These are phyloP conservation scores for Mikania micrantha DNA, from an alignment of 129 eudicot genomes.

Conservation along the genomic window DNA sequence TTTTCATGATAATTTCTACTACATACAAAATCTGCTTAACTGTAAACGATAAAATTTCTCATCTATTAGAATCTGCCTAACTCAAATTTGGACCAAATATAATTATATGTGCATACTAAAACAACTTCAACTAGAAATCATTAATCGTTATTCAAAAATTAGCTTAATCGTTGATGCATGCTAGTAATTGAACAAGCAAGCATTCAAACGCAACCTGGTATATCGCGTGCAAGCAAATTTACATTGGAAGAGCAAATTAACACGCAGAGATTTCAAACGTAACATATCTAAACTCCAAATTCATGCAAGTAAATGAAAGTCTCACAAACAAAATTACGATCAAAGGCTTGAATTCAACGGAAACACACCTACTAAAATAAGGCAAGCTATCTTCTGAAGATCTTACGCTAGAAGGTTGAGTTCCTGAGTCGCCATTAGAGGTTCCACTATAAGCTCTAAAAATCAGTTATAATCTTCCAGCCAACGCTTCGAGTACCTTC, in stretches of 20 bases:
- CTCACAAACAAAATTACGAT: neutral
- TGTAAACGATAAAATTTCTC: neutral
- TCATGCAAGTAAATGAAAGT: neutral
- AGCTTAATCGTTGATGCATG: neutral
- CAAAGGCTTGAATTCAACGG: neutral
- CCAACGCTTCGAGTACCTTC: neutral
- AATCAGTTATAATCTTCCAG: neutral
- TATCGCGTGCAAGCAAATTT: neutral
- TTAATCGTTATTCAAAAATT: neutral
- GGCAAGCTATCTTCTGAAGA: neutral
- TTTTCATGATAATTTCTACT: neutral
- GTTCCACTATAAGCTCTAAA: neutral
- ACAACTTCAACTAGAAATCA: constrained; percentile 7
- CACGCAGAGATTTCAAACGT: neutral
- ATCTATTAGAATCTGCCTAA: neutral
- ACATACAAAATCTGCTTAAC: neutral
- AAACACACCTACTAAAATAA: constrained; percentile 13
- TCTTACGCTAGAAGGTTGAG: neutral
- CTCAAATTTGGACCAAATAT: neutral
- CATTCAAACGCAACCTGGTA: neutral
- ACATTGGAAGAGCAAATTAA: neutral
- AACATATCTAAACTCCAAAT: neutral
- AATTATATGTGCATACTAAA: neutral
- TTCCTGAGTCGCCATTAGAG: neutral
- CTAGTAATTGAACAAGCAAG: neutral